phyloP scores from a whole-genome alignment of 768 basidiomycete species.

The Lentinula detonsa region DNA sequence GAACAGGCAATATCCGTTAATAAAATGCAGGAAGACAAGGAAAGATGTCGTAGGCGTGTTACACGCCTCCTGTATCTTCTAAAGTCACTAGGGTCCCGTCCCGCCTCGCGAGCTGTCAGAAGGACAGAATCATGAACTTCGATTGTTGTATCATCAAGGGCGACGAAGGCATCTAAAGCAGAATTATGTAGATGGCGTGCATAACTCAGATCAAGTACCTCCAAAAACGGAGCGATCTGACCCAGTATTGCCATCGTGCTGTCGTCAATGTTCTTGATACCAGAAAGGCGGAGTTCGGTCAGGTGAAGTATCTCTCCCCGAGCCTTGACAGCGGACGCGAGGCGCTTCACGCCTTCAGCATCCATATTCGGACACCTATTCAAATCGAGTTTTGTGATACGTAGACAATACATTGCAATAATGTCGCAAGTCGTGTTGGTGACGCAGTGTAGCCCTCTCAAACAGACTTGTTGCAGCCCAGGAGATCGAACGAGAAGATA shows the following conservation, averaged over 20 bases:
- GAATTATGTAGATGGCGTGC: slow-evolving; percentile 68
- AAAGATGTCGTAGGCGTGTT: slow-evolving; percentile 68
- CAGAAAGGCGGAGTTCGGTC: slow-evolving; percentile 61
- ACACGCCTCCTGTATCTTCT: slow-evolving; percentile 50
- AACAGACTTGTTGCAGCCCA: slow-evolving; percentile 45
- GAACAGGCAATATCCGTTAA: slow-evolving; percentile 74
- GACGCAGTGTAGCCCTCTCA: slow-evolving; percentile 66
- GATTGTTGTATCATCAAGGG: slow-evolving; percentile 29
- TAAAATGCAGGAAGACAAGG: slow-evolving; percentile 61
- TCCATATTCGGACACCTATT: slow-evolving; percentile 66
- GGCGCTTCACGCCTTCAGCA: slow-evolving; percentile 50
- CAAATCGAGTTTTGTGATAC: slow-evolving; percentile 58
- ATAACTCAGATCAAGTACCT: slow-evolving; percentile 79
- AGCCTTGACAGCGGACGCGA: slow-evolving; percentile 36
- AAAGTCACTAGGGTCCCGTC: slow-evolving; percentile 48
- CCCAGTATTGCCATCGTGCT: slow-evolving; percentile 61
- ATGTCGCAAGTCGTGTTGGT: slow-evolving; percentile 71
- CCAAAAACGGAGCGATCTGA: slow-evolving; percentile 61
- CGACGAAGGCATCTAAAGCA: slow-evolving; percentile 68
- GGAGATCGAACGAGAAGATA: slow-evolving; percentile 64
- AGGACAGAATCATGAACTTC: slow-evolving; percentile 34
- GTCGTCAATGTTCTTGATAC: slow-evolving; percentile 57
- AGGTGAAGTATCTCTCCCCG: slow-evolving; percentile 47
- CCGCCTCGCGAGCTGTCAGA: slow-evolving; percentile 58
- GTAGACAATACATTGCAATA: slow-evolving; percentile 51